Percentiles rank a stretch among this genome's conserved stretches.
phyloP scores from a whole-genome alignment of 257 asterid species.

The Plantago elongata region DNA sequence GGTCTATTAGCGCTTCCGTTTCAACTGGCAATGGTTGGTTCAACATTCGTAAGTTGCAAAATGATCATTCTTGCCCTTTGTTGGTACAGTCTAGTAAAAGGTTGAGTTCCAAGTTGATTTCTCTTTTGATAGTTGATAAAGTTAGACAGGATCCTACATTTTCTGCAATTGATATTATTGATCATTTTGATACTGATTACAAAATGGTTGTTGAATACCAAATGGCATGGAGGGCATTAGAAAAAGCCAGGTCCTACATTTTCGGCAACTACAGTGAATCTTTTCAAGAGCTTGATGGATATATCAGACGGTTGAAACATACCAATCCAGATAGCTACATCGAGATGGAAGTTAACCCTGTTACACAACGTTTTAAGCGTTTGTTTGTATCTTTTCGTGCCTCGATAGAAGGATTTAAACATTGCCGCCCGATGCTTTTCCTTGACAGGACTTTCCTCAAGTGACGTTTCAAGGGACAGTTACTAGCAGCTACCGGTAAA shows the following conservation, averaged over 20 bases:
- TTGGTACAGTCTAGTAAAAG: neutral
- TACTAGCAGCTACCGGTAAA: neutral
- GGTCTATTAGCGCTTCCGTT: too few species aligned
- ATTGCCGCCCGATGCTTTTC: neutral
- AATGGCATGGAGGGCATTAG: neutral
- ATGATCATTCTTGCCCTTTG: neutral
- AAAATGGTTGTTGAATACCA: neutral
- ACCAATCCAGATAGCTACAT: neutral
- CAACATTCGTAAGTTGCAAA: too few species aligned
- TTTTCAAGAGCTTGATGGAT: neutral
- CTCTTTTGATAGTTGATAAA: neutral
- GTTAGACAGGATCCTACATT: neutral
- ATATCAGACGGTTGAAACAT: neutral
- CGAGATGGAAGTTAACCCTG: neutral
- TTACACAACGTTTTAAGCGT: neutral
- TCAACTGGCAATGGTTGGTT: too few species aligned
- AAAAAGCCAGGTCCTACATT: neutral
- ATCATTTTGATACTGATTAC: neutral
- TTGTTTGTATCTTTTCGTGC: neutral
- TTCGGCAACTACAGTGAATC: neutral
- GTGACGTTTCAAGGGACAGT: neutral
- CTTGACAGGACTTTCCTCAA: neutral
- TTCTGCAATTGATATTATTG: neutral
- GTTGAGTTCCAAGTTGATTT: neutral
- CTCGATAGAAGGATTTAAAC: neutral